Conservation (phyloP, 106 monocot species). For the Alisma plantagoaquatica region DNA sequence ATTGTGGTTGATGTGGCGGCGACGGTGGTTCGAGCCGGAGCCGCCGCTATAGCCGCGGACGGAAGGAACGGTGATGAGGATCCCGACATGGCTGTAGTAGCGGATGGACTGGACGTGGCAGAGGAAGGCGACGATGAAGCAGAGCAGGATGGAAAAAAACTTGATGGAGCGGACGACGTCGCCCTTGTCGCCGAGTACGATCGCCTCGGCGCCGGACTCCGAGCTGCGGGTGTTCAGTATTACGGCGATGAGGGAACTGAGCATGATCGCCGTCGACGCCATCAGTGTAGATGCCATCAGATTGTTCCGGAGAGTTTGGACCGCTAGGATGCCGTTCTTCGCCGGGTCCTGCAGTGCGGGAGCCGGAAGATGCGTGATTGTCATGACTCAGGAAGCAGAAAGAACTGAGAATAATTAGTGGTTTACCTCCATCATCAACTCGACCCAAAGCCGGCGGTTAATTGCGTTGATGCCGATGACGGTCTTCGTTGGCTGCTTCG, state of each 20-base stretch:
- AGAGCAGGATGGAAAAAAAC: slow-evolving; percentile 35
- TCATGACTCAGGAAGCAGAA: not conserved
- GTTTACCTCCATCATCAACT: slow-evolving; percentile 21
- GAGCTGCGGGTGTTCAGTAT: not conserved
- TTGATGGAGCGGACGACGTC: slow-evolving; percentile 19
- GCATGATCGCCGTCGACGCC: slow-evolving; percentile 8
- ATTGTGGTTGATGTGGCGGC: not conserved
- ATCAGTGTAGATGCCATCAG: slow-evolving; percentile 13
- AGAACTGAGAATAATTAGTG: not conserved
- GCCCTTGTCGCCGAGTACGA: not conserved
- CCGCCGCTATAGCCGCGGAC: not conserved
- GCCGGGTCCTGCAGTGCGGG: not conserved
- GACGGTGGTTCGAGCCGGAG: slow-evolving; percentile 13
- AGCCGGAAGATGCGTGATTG: not conserved
- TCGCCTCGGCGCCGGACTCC: not conserved
- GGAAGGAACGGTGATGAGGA: slow-evolving; percentile 19
- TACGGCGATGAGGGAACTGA: slow-evolving; percentile 3
- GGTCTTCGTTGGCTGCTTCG: slow-evolving; percentile 10
- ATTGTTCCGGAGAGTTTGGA: slow-evolving; percentile 13
- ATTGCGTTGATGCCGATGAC: slow-evolving; percentile 13
- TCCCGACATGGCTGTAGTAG: slow-evolving; percentile 34
- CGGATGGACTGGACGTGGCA: slow-evolving; percentile 40
- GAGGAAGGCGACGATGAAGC: no score
- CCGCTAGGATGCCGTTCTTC: slow-evolving; percentile 12
- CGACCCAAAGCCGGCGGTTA: slow-evolving; percentile 2